Base-by-base conservation (phyloP, 202 grass and related monocot genomes). In the Eragrostis tef region DNA sequence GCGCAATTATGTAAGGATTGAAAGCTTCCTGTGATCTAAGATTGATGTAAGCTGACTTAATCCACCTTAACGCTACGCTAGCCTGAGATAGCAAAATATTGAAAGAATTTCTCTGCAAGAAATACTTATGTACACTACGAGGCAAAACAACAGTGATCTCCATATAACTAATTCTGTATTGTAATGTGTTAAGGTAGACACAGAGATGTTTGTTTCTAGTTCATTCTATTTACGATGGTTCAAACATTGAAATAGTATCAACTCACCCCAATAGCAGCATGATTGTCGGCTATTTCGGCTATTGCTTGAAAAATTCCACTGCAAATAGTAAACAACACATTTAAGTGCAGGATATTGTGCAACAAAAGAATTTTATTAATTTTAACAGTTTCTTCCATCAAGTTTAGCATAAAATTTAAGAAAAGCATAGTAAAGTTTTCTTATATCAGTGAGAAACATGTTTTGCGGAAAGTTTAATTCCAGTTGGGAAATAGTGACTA, bases 301-400 rank as follows among this genome's bases (percentile, higher is more conserved):
- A 94, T 83, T 7, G 88, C 84, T 79, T 87, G 77, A 20, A 87
- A 86, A 19, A 94, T 54, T 61, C 91, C 88, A 6, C 91, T 94
- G 88, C 52, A 70, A 54, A 84, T 50, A 24, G 79, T 60, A 36
- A 19, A 27, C 41, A 9, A 82, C 25, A 12, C 43, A 25, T 76
- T 31, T 73, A 71, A 64, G 19, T 27, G 34, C 53, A 67, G 16
- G 58, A 12, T 14, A 71, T 0, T 27, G 65, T 4, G 12, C 12
- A 79, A 54, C 17, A n/a, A 54, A 19, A 1, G 14, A 57, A 21
- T 54, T 54, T 54, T n/a, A n/a, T 53, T 53, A n/a, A 53, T 19
- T 4, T n/a, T 19, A 34, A 4, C 31, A 34, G 31, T 34, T 34
- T 4, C 31, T 34, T 34, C 1, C 31, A 34, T 34, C 4, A 4